phyloP scores from a whole-genome alignment of 352 stramenopile species.

The Phytophthora lateralis region DNA sequence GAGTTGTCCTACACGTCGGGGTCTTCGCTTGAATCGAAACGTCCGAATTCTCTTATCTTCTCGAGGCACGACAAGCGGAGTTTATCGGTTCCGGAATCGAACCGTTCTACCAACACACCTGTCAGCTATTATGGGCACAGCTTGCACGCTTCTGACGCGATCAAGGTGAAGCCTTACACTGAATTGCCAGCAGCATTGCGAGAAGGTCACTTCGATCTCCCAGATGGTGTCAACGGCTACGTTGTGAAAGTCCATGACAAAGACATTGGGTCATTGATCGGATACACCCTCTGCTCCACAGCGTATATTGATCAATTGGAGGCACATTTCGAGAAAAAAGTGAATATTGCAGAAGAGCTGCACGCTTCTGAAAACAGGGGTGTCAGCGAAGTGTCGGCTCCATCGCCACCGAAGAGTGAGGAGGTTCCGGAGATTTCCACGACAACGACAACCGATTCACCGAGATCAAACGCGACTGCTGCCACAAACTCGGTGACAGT shows the following conservation, averaged over 20 bases:
- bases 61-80: slow-evolving; percentile 38
- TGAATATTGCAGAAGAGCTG: slow-evolving; percentile 65
- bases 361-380: slow-evolving; percentile 25
- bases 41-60: slow-evolving; percentile 24
- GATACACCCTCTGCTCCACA: slow-evolving; percentile 76
- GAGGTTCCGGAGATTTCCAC: slow-evolving; percentile 14
- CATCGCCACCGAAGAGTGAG: slow-evolving; percentile 24
- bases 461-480: slow-evolving; percentile 14
- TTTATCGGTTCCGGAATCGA: slow-evolving; percentile 47
- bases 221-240: slow-evolving; percentile 71
- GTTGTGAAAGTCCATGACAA: slow-evolving; percentile 85
- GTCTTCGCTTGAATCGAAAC: slow-evolving; percentile 53
- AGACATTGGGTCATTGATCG: slow-evolving; percentile 82
- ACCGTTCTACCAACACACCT: slow-evolving; percentile 32
- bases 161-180: slow-evolving; percentile 60
- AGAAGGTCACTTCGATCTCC: slow-evolving; percentile 79
- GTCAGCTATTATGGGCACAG: slow-evolving; percentile 30
- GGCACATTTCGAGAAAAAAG: slow-evolving; percentile 53
- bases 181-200: slow-evolving; percentile 49
- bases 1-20: slow-evolving; percentile 50
- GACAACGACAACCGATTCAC: slow-evolving; percentile 2
- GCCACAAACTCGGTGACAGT: slow-evolving; percentile 24
- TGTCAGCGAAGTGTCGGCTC: slow-evolving; percentile 26
- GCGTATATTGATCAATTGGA: slow-evolving; percentile 78
- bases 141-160: slow-evolving; percentile 40